These are phyloP conservation scores for Hypoxylon sp. DNA, from an alignment of 2,329 filamentous ascomycete genomes.

Conservation along the genomic window DNA sequence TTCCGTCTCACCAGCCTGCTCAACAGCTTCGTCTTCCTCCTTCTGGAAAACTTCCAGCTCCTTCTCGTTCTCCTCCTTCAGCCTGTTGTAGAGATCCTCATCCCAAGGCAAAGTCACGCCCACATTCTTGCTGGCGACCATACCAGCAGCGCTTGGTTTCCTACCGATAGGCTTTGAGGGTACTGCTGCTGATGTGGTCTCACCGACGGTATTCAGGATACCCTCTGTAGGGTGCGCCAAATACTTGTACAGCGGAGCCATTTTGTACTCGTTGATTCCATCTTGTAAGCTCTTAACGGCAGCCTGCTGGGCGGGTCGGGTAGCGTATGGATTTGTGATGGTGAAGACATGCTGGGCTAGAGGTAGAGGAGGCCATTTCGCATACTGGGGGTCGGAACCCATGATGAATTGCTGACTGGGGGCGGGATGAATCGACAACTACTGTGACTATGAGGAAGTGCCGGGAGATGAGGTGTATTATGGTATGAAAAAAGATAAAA, in stretches of 20 bases:
- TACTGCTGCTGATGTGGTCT: constrained; percentile 67
- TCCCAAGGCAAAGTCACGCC: constrained; percentile 88
- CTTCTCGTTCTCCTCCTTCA: constrained; percentile 82
- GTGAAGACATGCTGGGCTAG: constrained; percentile 89
- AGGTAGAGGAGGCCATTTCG: constrained; percentile 85
- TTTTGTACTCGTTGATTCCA: constrained; percentile 86
- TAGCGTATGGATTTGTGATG: constrained; percentile 83
- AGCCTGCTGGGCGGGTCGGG: constrained; percentile 75
- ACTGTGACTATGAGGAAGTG: constrained; percentile 3
- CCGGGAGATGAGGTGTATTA: not conserved
- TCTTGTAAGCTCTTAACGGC: constrained; percentile 83
- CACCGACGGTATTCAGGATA: constrained; percentile 82
- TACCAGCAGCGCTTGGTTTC: constrained; percentile 79
- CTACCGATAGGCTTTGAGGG: constrained; percentile 71
- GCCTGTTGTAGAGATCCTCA: constrained; percentile 83
- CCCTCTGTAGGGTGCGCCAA: constrained; percentile 86
- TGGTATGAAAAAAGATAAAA: not conserved
- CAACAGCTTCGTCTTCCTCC: constrained; percentile 92
- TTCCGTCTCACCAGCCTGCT: constrained; percentile 97
- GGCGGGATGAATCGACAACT: constrained; percentile 1
- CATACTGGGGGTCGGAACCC: constrained; percentile 87
- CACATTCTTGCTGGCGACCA: constrained; percentile 79
- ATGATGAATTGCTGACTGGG: constrained; percentile 63
- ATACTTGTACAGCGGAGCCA: constrained; percentile 89
- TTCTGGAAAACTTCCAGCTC: constrained; percentile 84